These are phyloP conservation scores for Tolypocladium amazonense DNA, from an alignment of 2,329 filamentous ascomycete genomes.

Conservation along the genomic window DNA sequence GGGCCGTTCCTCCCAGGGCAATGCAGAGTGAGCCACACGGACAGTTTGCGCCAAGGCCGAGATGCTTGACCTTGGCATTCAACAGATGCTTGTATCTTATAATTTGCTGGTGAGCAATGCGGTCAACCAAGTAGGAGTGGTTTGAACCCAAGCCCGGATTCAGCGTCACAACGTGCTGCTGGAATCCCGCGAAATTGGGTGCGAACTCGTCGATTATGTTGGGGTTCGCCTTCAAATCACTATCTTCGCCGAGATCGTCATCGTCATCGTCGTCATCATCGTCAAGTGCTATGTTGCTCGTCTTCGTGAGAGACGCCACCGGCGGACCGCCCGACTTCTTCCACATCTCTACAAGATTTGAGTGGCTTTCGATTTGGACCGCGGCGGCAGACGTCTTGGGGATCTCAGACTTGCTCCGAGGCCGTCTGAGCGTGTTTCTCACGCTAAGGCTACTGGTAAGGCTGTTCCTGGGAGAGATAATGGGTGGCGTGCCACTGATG, in stretches of 20 bases:
- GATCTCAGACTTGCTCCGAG: conserved; percentile 44
- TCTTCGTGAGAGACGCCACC: conserved; percentile 34
- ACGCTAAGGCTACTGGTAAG: conserved; percentile 32
- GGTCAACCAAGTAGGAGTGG: conserved; percentile 58
- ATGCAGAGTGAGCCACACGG: conserved; percentile 52
- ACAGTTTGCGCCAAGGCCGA: conserved; percentile 51
- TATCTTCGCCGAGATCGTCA: conserved; percentile 43
- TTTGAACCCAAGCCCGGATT: conserved; percentile 57
- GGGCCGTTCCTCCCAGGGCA: conserved; percentile 54
- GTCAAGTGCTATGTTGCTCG: conserved; percentile 4
- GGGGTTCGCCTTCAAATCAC: conserved; percentile 50
- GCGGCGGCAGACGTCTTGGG: conserved; percentile 24
- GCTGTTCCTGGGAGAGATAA: conserved; percentile 43
- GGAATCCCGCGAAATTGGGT: conserved; percentile 68
- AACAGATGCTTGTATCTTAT: conserved; percentile 70
- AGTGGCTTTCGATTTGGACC: conserved; percentile 22
- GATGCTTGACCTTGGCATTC: conserved; percentile 59
- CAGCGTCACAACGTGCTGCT: conserved; percentile 57
- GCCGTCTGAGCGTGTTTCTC: conserved; percentile 40
- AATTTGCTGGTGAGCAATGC: conserved; percentile 73
- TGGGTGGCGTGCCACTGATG: conserved; percentile 38
- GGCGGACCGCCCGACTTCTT: conserved; percentile 44
- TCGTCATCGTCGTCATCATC: conserved; percentile 41
- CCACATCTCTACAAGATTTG: conserved; percentile 38
- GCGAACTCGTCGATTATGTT: conserved; percentile 57